A percentile compares a stretch with the other conserved stretches of the same genome.
Conservation (phyloP, 1,284 basidiomycete species). For the Ustilago lituana region DNA sequence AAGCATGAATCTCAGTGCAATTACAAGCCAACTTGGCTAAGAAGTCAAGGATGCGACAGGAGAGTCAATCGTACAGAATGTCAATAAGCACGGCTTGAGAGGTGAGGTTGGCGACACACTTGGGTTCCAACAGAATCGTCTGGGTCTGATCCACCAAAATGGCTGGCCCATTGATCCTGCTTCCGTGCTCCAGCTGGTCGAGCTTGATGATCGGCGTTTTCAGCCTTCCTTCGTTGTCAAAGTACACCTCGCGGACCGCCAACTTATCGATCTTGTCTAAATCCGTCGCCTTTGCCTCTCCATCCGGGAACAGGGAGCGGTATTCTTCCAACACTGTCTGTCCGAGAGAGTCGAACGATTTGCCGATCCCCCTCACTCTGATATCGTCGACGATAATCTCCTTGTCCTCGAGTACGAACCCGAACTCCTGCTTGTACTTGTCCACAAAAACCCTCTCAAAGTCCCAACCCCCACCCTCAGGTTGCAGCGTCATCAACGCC, state of each 20-base stretch:
- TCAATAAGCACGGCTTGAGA: conserved; percentile 53
- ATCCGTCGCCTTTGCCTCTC: conserved; percentile 29
- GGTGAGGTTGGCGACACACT: conserved; percentile 55
- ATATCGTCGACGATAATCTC: conserved; percentile 87
- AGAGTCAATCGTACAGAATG: conserved; percentile 39
- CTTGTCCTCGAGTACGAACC: conserved; percentile 84
- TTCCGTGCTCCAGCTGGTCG: conserved; percentile 75
- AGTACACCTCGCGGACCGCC: conserved; percentile 76
- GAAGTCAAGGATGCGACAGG: too few relatives aligned
- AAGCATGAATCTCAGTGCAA: too few relatives aligned
- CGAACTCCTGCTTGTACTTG: conserved; percentile 73
- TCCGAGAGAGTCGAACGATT: conserved; percentile 84
- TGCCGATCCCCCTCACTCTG: conserved; percentile 82
- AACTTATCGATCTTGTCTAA: conserved; percentile 53
- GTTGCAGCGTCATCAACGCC: conserved; percentile 82
- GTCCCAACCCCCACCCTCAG: conserved; percentile 73
- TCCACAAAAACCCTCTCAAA: conserved; percentile 80
- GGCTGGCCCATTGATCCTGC: conserved; percentile 80
- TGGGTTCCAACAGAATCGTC: conserved; percentile 77
- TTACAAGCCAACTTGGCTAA: too few relatives aligned
- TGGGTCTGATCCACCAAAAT: conserved; percentile 92
- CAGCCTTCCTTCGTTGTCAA: conserved; percentile 78
- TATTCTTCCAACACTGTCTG: conserved; percentile 80
- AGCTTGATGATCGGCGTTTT: conserved; percentile 83
- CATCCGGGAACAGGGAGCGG: conserved; percentile 37